Conservation (phyloP, 225 moss, liverwort and hornwort species). For the Ulota crispa region DNA sequence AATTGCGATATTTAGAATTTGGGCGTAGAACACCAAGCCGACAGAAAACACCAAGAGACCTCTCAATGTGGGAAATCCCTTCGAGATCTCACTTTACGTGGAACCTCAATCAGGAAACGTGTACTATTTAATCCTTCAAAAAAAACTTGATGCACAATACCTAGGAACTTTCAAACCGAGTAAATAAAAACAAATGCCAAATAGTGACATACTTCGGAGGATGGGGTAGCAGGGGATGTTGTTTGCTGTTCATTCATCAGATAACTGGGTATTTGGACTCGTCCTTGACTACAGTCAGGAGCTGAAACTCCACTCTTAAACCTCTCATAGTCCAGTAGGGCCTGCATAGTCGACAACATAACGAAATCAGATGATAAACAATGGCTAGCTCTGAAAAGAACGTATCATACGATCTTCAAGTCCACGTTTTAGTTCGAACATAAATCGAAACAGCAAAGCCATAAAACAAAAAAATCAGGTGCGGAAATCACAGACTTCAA, state of each 20-base stretch:
- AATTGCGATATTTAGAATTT: not conserved
- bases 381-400: not conserved
- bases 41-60: not conserved
- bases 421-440: not conserved
- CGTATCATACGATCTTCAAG: not conserved
- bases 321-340: constrained; percentile 89
- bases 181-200: not conserved
- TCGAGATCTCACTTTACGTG: not conserved
- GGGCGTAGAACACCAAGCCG: not conserved
- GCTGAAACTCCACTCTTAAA: constrained; percentile 66
- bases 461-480: not conserved
- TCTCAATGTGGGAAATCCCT: not conserved
- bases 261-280: constrained; percentile 36
- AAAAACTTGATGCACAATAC: not conserved
- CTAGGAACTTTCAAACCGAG: not conserved
- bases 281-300: constrained; percentile 44
- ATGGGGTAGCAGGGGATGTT: constrained; percentile 82
- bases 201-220: constrained; percentile 62
- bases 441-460: not conserved
- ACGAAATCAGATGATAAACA: constrained; percentile 6
- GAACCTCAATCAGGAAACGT: not conserved
- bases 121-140: not conserved
- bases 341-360: constrained; percentile 45
- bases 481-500: not conserved
- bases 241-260: constrained; percentile 54